Conservation (phyloP, 257 asterid genomes). For the Vinca minor region DNA sequence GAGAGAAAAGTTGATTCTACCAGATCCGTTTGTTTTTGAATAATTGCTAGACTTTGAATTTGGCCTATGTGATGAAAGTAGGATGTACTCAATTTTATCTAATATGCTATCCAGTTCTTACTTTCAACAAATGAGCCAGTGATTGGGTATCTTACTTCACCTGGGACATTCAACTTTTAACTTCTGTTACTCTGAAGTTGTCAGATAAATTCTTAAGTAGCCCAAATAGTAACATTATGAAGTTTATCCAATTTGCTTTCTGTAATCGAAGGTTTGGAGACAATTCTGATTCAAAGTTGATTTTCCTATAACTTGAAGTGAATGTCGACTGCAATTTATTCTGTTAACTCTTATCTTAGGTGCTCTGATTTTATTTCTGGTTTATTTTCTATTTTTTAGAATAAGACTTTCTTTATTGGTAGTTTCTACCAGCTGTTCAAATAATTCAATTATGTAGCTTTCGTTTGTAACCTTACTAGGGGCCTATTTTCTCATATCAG, state of each 20-base stretch:
- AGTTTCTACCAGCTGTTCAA: background rate
- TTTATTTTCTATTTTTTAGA: background rate
- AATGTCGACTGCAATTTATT: background rate
- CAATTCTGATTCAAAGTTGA: background rate
- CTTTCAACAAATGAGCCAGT: background rate
- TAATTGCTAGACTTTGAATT: background rate
- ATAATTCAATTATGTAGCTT: background rate
- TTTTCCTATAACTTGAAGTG: conserved; percentile 7
- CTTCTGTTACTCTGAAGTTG: background rate
- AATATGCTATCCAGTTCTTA: background rate
- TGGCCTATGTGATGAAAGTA: background rate
- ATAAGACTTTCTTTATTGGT: background rate
- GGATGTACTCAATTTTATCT: background rate
- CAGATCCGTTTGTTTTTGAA: background rate
- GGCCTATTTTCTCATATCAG: conserved; percentile 33
- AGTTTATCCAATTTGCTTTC: background rate
- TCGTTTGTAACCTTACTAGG: conserved; percentile 12
- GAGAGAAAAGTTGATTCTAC: background rate
- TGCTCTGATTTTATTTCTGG: background rate
- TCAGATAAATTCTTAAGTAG: background rate
- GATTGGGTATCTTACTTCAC: background rate
- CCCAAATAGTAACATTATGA: background rate
- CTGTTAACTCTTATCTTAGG: background rate
- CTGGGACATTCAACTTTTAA: background rate
- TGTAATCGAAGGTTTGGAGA: background rate